Evolutionary conservation across 2,329 filamentous ascomycete species (phyloP).

Genomic region (Daldinia sp.): DNA sequence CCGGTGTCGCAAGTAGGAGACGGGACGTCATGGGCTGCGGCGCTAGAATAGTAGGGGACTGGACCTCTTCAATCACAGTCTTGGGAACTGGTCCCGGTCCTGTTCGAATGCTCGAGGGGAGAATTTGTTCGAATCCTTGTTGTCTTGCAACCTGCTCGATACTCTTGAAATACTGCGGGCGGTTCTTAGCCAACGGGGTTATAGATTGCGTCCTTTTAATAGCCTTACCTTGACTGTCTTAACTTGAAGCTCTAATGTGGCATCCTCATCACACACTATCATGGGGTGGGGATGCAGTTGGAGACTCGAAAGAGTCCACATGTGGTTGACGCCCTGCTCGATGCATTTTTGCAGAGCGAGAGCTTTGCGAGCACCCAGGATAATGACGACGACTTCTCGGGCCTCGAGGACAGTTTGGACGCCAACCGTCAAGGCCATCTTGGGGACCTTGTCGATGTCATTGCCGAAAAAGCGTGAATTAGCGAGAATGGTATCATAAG

Average conservation of each 20-base stretch:
- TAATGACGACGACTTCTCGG: constrained; percentile 84
- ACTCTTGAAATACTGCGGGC: constrained; percentile 76
- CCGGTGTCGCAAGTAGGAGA: constrained; percentile 66
- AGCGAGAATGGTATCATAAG: constrained; percentile 87
- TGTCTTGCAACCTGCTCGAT: constrained; percentile 73
- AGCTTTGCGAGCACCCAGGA: constrained; percentile 84
- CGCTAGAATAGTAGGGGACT: constrained; percentile 60
- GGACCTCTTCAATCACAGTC: constrained; percentile 57
- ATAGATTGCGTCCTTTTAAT: neutral
- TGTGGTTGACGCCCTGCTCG: constrained; percentile 86
- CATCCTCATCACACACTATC: constrained; percentile 86
- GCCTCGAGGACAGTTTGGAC: constrained; percentile 87
- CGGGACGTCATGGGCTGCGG: constrained; percentile 69
- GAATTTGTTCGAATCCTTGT: constrained; percentile 69
- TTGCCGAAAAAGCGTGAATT: constrained; percentile 88
- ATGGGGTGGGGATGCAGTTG: constrained; percentile 85
- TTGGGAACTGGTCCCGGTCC: constrained; percentile 55
- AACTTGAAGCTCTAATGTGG: constrained; percentile 77
- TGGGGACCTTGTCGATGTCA: constrained; percentile 78
- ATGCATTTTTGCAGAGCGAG: constrained; percentile 83
- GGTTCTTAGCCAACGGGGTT: constrained; percentile 10
- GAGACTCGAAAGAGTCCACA: constrained; percentile 87
- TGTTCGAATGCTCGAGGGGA: constrained; percentile 68
- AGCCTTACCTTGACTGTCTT: constrained; percentile 73
- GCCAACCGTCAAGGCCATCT: constrained; percentile 86